Evolutionary conservation across 2,329 filamentous ascomycete species (phyloP), one percentile per base, ranked within the genome.

Genomic region (Xylogone sp.): DNA sequence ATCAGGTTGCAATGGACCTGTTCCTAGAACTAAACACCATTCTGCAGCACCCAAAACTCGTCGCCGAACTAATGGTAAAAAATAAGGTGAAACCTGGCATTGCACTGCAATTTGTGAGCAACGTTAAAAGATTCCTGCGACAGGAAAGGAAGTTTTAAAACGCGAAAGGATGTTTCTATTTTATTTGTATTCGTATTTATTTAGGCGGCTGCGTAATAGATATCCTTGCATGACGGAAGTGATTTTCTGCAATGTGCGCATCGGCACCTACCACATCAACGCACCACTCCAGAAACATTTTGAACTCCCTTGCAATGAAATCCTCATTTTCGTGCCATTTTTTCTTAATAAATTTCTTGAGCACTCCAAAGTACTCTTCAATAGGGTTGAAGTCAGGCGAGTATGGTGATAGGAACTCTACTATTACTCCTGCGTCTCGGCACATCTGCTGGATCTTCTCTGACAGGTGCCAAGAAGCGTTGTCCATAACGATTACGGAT

Each of bases 401-500:
- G 29, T 62, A 62, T 48, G 48, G 58, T 42, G 55, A 55, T 24
- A 60, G 45, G 49, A 57, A 60, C 2, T 59, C 44, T 3, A 62
- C 46, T 29, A 57, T 60, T 18, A 62, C 55, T n/a, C 58, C 50
- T 31, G 62, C 56, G 46, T 60, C 44, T 48, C 21, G 3, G 48
- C 58, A 69, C 56, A 69, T 56, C 52, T 66, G 52, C 48, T 50
- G 18, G n/a, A 69, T 59, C 21, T 52, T 54, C 9, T 59, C 56
- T 42, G 53, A 62, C 27, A 57, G 51, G 56, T 70, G 61, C 46
- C 64, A 64, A 13, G 63, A 65, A 16, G 63, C 63, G 55, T 68
- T 69, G 50, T 70, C 67, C 56, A 70, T 69, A 7, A 69, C 54
- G 4, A 70, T 57, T 10, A 71, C 64, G 12, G 65, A 70, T 46